A percentile compares a stretch with the other conserved stretches of the same genome.
Conservation (phyloP, 306 rosid genomes). For the Cucumis hystrix region DNA sequence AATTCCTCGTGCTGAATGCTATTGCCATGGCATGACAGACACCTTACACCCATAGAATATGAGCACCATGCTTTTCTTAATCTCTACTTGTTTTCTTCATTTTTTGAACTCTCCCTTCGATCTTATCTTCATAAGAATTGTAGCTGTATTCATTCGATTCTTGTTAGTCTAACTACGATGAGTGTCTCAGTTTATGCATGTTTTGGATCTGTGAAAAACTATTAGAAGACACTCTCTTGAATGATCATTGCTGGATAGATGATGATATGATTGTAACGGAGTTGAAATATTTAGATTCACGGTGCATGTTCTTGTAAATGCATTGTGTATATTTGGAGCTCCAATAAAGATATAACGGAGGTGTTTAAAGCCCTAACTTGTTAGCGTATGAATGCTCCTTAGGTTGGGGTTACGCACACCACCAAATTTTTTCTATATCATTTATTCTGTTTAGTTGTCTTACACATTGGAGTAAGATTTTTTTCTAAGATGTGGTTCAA, state of each 20-base stretch:
- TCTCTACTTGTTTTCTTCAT: not conserved
- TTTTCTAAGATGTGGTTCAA: too few species aligned
- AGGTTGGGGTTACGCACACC: conserved; percentile 67
- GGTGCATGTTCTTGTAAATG: conserved; percentile 16
- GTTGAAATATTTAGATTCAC: conserved; percentile 12
- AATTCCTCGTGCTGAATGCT: conserved; percentile 99
- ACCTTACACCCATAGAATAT: conserved; percentile 99
- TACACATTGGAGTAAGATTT: too few species aligned
- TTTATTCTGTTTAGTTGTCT: not conserved
- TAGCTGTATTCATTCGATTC: too few species aligned
- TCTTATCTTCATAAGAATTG: not conserved
- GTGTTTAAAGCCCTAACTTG: conserved; percentile 55
- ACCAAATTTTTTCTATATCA: conserved; percentile 8
- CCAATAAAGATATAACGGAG: conserved; percentile 35
- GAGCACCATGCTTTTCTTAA: conserved; percentile 31
- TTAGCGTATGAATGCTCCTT: not conserved
- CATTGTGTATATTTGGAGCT: conserved; percentile 18
- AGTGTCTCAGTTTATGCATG: not conserved
- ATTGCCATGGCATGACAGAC: conserved; percentile 89
- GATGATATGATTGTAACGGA: not conserved
- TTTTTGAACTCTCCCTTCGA: not conserved
- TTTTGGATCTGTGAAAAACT: too few species aligned
- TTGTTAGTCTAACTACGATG: not conserved
- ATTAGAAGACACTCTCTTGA: too few species aligned
- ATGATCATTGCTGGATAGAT: not conserved